A percentile compares a stretch with the other conserved stretches of the same genome.
phyloP scores from a whole-genome alignment of 208 protist species.

The Phytomonas sp. region DNA sequence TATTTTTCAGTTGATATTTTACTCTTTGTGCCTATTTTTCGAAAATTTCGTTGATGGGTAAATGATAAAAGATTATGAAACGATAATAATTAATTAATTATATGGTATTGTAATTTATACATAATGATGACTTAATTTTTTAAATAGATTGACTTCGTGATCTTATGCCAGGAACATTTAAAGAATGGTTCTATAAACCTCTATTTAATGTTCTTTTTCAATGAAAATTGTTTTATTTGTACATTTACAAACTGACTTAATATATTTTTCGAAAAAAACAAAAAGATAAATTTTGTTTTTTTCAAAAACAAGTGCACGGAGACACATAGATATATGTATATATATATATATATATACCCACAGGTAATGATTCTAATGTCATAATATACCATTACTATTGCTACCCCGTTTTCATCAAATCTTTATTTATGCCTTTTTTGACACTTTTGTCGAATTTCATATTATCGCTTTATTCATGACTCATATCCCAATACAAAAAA shows the following conservation, averaged over 20 bases:
- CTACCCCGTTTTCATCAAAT: not conserved
- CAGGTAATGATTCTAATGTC: not conserved
- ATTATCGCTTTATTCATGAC: not conserved
- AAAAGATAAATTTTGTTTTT: not conserved
- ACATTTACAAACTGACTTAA: not conserved
- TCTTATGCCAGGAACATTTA: too few species aligned
- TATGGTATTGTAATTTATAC: not conserved
- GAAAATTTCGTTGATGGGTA: not conserved
- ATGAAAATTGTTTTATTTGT: not conserved
- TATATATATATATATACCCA: not conserved
- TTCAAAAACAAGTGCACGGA: not conserved
- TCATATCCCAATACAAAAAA: not conserved
- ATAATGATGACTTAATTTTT: not conserved
- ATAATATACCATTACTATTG: not conserved
- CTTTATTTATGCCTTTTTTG: not conserved
- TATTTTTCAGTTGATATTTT: not conserved
- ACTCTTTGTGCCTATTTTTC: not conserved
- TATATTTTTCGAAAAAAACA: not conserved
- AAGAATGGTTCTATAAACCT: too few species aligned
- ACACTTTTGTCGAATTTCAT: not conserved
- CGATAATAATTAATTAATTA: not conserved
- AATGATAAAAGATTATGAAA: not conserved
- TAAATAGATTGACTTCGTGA: too few species aligned
- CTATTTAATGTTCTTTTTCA: not conserved
- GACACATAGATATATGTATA: not conserved